A percentile compares a stretch with the other conserved stretches of the same genome.
Evolutionary conservation across 176 grass and related monocot genomes (phyloP).

Genomic region (Oryza glaberrima): DNA sequence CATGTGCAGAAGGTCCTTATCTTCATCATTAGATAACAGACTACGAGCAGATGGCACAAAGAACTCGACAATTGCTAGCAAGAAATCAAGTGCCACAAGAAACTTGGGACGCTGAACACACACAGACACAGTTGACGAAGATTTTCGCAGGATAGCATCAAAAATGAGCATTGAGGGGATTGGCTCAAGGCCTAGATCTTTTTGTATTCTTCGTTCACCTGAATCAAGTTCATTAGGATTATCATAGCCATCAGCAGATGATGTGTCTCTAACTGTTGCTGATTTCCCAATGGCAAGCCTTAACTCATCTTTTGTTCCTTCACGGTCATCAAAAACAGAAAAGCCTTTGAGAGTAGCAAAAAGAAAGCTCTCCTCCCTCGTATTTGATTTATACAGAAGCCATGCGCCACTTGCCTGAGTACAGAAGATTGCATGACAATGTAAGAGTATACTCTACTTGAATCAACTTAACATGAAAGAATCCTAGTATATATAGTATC

Average conservation of each 20-base stretch:
- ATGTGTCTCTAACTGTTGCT: constrained; percentile 60
- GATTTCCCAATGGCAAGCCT: constrained; percentile 97
- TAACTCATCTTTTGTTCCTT: constrained; percentile 97
- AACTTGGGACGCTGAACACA: constrained; percentile 91
- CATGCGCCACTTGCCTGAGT: constrained; percentile 80
- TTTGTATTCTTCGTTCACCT: constrained; percentile 59
- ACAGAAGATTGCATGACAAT: constrained; percentile 32
- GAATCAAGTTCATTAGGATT: constrained; percentile 52
- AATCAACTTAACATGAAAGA: constrained; percentile 27
- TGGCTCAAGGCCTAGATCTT: constrained; percentile 69
- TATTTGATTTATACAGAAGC: constrained; percentile 97
- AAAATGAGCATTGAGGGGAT: constrained; percentile 93
- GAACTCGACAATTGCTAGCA: constrained; percentile 83
- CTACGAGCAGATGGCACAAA: constrained; percentile 89
- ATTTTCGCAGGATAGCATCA: constrained; percentile 75
- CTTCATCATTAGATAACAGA: constrained; percentile 76
- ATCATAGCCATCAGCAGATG: constrained; percentile 53
- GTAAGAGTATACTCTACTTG: not conserved
- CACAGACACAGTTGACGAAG: constrained; percentile 62
- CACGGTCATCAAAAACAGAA: constrained; percentile 94
- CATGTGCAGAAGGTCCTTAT: constrained; percentile 67
- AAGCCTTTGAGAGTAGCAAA: constrained; percentile 97
- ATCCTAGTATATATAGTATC: constrained; percentile 25
- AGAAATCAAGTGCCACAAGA: constrained; percentile 95
- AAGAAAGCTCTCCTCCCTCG: constrained; percentile 76